phyloP scores from a whole-genome alignment of 2,329 filamentous ascomycete species.

The Teratosphaeria epicoccoides region DNA sequence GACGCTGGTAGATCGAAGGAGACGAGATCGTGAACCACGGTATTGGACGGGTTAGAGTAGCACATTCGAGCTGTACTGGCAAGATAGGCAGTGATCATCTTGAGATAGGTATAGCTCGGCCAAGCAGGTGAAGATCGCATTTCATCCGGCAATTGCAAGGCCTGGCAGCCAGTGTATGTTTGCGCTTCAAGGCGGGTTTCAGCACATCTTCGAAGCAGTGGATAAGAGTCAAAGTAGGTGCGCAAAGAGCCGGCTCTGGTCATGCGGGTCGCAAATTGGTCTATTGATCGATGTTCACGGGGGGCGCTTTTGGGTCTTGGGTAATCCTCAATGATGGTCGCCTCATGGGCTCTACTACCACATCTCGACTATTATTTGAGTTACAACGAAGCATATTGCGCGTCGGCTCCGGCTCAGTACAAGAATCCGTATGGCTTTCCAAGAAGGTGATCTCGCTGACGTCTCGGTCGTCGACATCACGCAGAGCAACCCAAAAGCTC shows the following conservation, averaged over 20 bases:
- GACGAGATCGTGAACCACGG: no score
- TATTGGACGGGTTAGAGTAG: no score
- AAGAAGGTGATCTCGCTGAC: background rate
- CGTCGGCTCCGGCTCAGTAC: background rate
- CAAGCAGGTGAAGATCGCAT: background rate
- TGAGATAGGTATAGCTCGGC: background rate
- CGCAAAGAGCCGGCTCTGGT: no score
- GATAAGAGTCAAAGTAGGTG: no score
- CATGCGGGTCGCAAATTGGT: no score
- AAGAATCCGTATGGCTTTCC: background rate
- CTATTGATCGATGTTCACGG: background rate
- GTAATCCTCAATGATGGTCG: no score
- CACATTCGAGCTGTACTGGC: background rate
- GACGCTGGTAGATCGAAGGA: no score
- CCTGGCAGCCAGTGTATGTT: no score
- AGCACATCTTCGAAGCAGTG: no score
- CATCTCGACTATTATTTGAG: no score
- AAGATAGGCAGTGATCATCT: background rate
- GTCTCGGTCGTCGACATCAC: slow-evolving; percentile 54
- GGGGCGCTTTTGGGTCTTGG: no score
- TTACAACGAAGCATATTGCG: background rate
- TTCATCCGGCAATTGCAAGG: background rate
- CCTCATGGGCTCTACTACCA: no score
- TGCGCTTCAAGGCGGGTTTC: background rate
- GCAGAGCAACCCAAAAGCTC: slow-evolving; percentile 47